These are phyloP conservation scores for Myochromella boudieri DNA, from an alignment of 768 basidiomycete species.

Conservation along the genomic window DNA sequence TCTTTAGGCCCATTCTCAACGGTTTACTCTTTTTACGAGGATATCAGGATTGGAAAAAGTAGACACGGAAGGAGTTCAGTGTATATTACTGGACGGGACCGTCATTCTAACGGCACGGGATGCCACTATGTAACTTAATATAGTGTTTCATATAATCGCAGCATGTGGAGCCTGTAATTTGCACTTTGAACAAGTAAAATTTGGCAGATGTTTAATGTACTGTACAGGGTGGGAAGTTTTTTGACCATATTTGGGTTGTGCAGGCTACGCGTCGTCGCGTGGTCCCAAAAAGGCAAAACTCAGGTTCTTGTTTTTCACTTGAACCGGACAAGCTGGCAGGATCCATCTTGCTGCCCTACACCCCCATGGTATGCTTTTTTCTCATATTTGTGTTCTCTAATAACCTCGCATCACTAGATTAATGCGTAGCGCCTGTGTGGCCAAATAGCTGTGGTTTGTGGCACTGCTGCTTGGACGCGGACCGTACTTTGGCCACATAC, in stretches of 20 bases:
- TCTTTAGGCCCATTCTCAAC: no score
- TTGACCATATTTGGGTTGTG: conserved; percentile 16
- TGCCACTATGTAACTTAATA: conserved; percentile 7
- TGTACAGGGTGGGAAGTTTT: not conserved
- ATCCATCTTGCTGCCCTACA: not conserved
- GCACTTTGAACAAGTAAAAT: not conserved
- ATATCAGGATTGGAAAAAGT: not conserved
- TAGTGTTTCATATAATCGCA: conserved; percentile 3
- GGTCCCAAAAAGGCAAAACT: conserved; percentile 12
- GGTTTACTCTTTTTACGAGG: no score
- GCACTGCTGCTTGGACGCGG: not conserved
- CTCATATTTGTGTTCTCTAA: not conserved
- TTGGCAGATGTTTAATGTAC: not conserved
- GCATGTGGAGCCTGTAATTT: conserved; percentile 1
- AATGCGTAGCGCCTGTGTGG: conserved; percentile 2
- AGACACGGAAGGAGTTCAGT: not conserved
- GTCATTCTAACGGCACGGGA: no score
- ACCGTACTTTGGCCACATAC: not conserved
- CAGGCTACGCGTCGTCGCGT: conserved; percentile 18
- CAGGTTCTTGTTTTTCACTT: conserved; percentile 13
- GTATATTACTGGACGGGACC: not conserved
- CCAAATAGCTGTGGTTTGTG: conserved; percentile 3
- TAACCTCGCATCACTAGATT: conserved; percentile 9
- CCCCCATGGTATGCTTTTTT: conserved; percentile 10
- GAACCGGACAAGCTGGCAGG: conserved; percentile 6